Conservation (phyloP, 768 basidiomycete species). For the Calocybe indica region DNA sequence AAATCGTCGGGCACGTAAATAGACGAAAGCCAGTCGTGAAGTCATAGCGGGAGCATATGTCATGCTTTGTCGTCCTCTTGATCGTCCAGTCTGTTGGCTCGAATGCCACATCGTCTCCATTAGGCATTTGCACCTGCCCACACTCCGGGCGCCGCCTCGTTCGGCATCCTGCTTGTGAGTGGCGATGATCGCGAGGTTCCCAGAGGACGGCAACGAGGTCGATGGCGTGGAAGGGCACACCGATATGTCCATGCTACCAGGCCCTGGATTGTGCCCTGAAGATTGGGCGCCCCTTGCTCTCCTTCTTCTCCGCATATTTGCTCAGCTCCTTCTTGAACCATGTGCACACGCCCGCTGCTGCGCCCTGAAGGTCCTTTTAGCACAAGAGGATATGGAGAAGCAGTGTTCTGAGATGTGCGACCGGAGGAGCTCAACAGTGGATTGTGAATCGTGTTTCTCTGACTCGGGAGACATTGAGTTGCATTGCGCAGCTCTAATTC, state of each 20-base stretch:
- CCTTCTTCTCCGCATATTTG: conserved; percentile 22
- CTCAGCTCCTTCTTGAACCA: conserved; percentile 38
- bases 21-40: too few relatives aligned
- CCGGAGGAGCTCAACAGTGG: not conserved
- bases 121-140: not conserved
- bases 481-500: not conserved
- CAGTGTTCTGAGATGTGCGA: not conserved
- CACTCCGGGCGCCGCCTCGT: conserved; percentile 16
- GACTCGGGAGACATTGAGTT: too few relatives aligned
- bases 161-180: conserved; percentile 22
- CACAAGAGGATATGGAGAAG: conserved; percentile 26
- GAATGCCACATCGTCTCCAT: not conserved
- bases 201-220: conserved; percentile 26
- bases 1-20: too few relatives aligned
- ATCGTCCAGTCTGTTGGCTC: too few relatives aligned
- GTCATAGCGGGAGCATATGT: too few relatives aligned
- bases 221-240: conserved; percentile 32
- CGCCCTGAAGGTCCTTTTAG: conserved; percentile 33
- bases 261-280: conserved; percentile 18
- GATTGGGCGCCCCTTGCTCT: conserved; percentile 15
- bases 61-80: too few relatives aligned
- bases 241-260: conserved; percentile 13
- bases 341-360: conserved; percentile 22
- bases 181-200: conserved; percentile 25
- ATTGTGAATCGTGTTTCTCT: too few relatives aligned